phyloP scores from a whole-genome alignment of 768 basidiomycete species.

The Boletus subcaerulescens region DNA sequence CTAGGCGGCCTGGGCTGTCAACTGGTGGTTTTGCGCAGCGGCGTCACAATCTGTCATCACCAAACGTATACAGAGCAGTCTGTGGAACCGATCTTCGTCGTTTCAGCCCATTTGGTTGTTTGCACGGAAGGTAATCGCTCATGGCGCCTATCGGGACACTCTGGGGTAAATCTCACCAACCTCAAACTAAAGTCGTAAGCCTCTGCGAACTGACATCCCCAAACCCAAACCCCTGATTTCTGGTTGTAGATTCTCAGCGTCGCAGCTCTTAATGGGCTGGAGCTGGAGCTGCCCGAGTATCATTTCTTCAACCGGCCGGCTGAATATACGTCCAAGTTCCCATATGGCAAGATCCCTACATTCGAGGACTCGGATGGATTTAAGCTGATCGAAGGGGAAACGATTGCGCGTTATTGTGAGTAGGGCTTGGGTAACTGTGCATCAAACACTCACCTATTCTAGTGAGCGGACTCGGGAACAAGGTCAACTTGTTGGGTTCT shows the following conservation, averaged over 20 bases:
- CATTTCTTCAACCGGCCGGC: conserved; percentile 9
- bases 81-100: not conserved
- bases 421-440: not conserved
- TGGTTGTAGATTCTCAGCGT: conserved; percentile 11
- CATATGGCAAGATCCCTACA: conserved; percentile 18
- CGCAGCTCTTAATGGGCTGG: conserved; percentile 13
- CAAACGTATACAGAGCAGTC: not conserved
- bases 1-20: too few species aligned
- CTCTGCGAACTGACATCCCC: too few species aligned
- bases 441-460: not conserved
- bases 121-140: not conserved
- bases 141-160: conserved; percentile 20
- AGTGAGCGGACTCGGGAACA: conserved; percentile 15
- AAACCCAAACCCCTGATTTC: not conserved
- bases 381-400: conserved; percentile 10
- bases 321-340: conserved; percentile 12
- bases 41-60: too few species aligned
- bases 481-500: conserved; percentile 12
- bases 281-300: conserved; percentile 9
- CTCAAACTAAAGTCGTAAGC: conserved; percentile 17
- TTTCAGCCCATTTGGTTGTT: too few species aligned
- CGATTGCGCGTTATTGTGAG: conserved; percentile 21
- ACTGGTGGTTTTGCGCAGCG: too few species aligned
- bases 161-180: conserved; percentile 14
- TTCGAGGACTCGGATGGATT: conserved; percentile 20